phyloP scores from a whole-genome alignment of 73 alveolate species.

The Paramecium sexaurelia region DNA sequence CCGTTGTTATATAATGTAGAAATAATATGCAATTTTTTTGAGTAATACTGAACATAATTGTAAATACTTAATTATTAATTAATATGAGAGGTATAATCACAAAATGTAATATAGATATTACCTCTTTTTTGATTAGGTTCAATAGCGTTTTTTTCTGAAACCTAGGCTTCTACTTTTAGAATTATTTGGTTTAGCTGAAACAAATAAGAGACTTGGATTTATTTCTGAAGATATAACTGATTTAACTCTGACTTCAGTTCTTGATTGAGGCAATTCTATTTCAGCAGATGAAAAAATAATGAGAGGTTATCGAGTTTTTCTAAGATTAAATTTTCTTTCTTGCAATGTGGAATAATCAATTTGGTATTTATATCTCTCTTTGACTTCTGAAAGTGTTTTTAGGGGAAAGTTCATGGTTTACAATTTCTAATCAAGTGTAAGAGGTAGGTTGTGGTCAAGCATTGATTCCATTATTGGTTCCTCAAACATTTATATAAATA shows the following conservation, averaged over 20 bases:
- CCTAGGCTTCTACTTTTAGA: constrained; percentile 5
- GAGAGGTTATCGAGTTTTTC: constrained; percentile 10
- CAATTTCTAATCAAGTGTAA: background rate
- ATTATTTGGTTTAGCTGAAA: background rate
- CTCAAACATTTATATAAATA: background rate
- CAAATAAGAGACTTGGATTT: background rate
- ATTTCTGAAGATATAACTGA: background rate
- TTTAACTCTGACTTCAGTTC: background rate
- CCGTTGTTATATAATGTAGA: too few species aligned
- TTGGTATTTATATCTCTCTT: background rate
- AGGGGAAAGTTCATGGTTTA: background rate
- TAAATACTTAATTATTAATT: background rate
- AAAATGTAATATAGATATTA: background rate
- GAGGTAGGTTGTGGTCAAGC: background rate
- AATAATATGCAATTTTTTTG: background rate
- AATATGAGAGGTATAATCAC: background rate
- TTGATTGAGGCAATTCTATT: background rate
- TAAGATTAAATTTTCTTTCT: constrained; percentile 16
- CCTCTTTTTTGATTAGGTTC: background rate
- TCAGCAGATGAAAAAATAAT: background rate
- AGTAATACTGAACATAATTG: background rate
- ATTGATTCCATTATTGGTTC: constrained; percentile 2
- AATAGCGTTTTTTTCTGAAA: background rate
- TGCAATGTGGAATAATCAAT: background rate
- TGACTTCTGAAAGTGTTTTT: constrained; percentile 11